Evolutionary conservation across 768 basidiomycete genomes (phyloP).

Genomic region (Leccinum boreale): DNA sequence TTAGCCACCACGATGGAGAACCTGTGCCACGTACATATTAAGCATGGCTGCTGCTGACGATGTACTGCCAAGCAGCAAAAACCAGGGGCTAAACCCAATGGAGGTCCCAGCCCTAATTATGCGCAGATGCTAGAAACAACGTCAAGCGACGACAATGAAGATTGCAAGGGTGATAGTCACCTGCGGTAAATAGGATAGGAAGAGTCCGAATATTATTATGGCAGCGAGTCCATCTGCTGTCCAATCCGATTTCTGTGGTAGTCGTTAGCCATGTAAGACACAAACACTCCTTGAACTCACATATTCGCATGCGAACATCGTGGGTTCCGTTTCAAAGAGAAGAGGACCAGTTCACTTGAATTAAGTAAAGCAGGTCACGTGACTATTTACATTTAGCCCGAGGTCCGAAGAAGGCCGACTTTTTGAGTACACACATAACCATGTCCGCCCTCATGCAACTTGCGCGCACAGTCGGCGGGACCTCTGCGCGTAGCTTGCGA

Average conservation of each 20-base stretch:
- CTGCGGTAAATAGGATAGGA: constrained; percentile 84
- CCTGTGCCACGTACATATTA: constrained; percentile 58
- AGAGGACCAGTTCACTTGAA: background rate
- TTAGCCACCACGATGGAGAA: background rate
- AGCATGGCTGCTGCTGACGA: constrained; percentile 79
- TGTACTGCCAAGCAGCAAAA: constrained; percentile 83
- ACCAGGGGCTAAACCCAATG: constrained; percentile 91
- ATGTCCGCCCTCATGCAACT: constrained; percentile 8
- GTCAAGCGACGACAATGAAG: background rate
- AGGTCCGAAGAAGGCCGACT: background rate
- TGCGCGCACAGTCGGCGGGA: constrained; percentile 9
- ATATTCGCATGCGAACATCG: constrained; percentile 12
- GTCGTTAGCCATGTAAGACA: background rate
- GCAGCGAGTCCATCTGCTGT: constrained; percentile 60
- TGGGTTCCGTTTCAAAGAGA: background rate
- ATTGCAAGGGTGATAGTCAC: constrained; percentile 32
- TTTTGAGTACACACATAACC: background rate
- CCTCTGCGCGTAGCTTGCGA: constrained; percentile 4
- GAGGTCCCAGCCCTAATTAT: constrained; percentile 78
- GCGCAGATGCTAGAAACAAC: constrained; percentile 58
- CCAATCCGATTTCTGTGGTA: constrained; percentile 65
- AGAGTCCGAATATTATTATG: constrained; percentile 64
- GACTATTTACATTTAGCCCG: background rate
- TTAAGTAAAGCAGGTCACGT: background rate
- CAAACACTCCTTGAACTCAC: constrained; percentile 7